Conservation (phyloP, 1,139 yeast species). For the Blastobotrys indianensis region DNA sequence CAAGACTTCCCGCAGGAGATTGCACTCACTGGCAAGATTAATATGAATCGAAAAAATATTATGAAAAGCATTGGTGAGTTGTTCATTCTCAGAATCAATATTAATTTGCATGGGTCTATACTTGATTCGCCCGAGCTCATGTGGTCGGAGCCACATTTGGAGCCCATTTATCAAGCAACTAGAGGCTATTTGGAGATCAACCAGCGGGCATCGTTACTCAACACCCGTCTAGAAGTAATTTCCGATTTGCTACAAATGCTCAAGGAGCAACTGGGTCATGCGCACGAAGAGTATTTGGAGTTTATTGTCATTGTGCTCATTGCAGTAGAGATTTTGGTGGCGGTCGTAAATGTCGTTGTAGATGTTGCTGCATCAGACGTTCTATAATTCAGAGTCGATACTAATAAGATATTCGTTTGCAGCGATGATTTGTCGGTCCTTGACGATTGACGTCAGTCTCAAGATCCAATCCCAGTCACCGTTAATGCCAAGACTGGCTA, state of each 20-base stretch:
- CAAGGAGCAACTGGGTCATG: slow-evolving; percentile 92
- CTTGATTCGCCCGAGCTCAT: slow-evolving; percentile 93
- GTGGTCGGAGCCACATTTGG: slow-evolving; percentile 98
- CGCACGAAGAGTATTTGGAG: slow-evolving; percentile 79
- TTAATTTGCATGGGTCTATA: slow-evolving; percentile 90
- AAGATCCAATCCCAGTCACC: slow-evolving; percentile 28
- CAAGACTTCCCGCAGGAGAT: slow-evolving; percentile 95
- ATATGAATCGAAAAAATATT: slow-evolving; percentile 87
- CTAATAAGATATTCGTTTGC: slow-evolving; percentile 26
- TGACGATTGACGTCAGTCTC: slow-evolving; percentile 25
- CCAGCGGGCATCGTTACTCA: slow-evolving; percentile 81
- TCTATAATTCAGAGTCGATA: slow-evolving; percentile 7
- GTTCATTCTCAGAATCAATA: slow-evolving; percentile 74
- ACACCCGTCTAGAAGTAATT: slow-evolving; percentile 88
- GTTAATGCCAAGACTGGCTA: not conserved
- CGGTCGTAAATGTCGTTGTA: slow-evolving; percentile 55
- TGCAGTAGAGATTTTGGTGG: slow-evolving; percentile 86
- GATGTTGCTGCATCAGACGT: slow-evolving; percentile 25
- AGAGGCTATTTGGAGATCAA: slow-evolving; percentile 91
- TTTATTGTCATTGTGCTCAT: slow-evolving; percentile 88
- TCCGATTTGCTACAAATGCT: slow-evolving; percentile 91
- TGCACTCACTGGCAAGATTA: slow-evolving; percentile 89
- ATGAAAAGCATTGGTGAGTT: slow-evolving; percentile 96
- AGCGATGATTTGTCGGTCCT: slow-evolving; percentile 28
- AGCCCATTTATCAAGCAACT: slow-evolving; percentile 94